These are phyloP conservation scores for Infundibulicybe gibba DNA, from an alignment of 768 basidiomycete species.

Conservation along the genomic window DNA sequence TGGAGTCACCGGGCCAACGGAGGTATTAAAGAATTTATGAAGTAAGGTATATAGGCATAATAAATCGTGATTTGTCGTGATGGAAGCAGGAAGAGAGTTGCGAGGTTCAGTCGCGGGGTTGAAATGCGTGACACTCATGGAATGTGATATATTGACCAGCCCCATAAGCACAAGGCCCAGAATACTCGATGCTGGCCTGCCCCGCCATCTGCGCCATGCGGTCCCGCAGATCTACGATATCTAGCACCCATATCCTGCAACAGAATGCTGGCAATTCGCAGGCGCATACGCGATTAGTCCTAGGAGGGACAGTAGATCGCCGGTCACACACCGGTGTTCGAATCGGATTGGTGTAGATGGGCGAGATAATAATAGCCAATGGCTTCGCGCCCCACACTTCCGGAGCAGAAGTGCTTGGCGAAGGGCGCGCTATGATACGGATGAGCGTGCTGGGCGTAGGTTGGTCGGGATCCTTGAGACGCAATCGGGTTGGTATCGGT, in stretches of 20 bases:
- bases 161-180: slow-evolving; percentile 91
- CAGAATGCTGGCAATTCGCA: slow-evolving; percentile 88
- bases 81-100: too few relatives aligned
- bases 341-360: slow-evolving; percentile 96
- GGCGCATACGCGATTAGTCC: slow-evolving; percentile 45
- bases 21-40: too few relatives aligned
- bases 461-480: slow-evolving; percentile 65
- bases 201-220: slow-evolving; percentile 98
- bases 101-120: too few relatives aligned
- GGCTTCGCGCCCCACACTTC: slow-evolving; percentile 86
- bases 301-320: not conserved
- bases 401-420: slow-evolving; percentile 97
- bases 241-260: slow-evolving; percentile 81
- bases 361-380: slow-evolving; percentile 99
- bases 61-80: too few relatives aligned
- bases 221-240: slow-evolving; percentile 87
- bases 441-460: slow-evolving; percentile 97
- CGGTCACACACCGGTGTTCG: slow-evolving; percentile 67
- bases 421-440: slow-evolving; percentile 98
- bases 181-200: slow-evolving; percentile 95
- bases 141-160: too few relatives aligned
- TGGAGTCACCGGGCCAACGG: too few relatives aligned
- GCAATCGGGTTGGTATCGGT: too few relatives aligned
- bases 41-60: too few relatives aligned
- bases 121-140: too few relatives aligned